These are phyloP conservation scores for Poteriospumella lacustris DNA, from an alignment of 108 stramenopile species.

Conservation along the genomic window DNA sequence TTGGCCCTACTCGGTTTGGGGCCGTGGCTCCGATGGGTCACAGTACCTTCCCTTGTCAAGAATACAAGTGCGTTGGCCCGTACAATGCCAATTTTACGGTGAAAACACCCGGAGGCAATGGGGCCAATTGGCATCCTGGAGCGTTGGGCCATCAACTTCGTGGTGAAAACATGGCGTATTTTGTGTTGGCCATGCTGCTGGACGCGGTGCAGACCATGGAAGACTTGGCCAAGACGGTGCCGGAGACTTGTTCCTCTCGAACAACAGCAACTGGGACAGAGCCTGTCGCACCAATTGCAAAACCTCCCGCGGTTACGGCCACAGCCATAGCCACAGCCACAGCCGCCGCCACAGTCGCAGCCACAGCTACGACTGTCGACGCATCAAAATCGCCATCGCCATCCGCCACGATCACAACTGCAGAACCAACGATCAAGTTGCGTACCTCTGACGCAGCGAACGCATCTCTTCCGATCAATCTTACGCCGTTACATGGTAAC, in stretches of 20 bases:
- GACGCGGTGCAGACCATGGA: neutral
- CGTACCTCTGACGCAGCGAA: neutral
- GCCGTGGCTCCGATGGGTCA: neutral
- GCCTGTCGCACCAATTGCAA: no score
- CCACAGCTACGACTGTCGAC: no score
- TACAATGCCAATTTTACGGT: neutral
- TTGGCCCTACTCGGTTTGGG: neutral
- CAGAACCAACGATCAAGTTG: neutral
- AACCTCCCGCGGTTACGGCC: no score
- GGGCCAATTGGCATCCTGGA: constrained; percentile 26
- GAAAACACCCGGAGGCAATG: constrained; percentile 3
- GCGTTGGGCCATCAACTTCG: neutral
- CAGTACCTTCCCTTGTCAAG: neutral
- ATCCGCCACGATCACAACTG: neutral
- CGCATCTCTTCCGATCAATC: no score
- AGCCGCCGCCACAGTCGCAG: no score
- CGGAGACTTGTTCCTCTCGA: no score
- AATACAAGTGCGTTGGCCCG: neutral
- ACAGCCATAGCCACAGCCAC: no score
- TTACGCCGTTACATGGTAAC: no score
- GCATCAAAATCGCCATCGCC: neutral
- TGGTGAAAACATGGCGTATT: constrained; percentile 12
- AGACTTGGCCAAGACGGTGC: no score
- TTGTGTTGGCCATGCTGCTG: neutral
- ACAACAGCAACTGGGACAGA: no score